Percentiles rank a stretch among this genome's conserved stretches.
Evolutionary conservation across 768 basidiomycete genomes (phyloP).

Genomic region (Hygrophorus pudorinus): DNA sequence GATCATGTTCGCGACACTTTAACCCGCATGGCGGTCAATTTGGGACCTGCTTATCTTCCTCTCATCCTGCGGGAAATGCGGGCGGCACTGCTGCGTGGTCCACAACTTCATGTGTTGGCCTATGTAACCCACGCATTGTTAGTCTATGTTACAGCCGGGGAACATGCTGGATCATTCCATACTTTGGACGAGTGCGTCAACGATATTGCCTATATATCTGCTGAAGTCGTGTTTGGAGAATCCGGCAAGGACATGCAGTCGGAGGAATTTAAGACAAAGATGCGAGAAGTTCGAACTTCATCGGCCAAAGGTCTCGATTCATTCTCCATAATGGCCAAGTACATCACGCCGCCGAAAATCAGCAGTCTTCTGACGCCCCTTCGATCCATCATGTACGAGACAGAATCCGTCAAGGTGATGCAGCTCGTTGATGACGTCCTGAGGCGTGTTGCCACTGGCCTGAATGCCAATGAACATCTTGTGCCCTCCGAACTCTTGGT

Average conservation of each 20-base stretch:
- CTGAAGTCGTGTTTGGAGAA: slow-evolving; percentile 89
- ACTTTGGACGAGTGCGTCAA: slow-evolving; percentile 68
- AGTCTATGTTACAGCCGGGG: slow-evolving; percentile 63
- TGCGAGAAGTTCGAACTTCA: slow-evolving; percentile 82
- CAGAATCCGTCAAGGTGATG: slow-evolving; percentile 71
- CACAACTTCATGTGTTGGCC: slow-evolving; percentile 89
- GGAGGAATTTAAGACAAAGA: slow-evolving; percentile 91
- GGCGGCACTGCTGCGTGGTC: slow-evolving; percentile 80
- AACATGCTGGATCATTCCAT: slow-evolving; percentile 42
- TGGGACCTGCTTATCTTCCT: slow-evolving; percentile 70
- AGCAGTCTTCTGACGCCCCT: slow-evolving; percentile 70
- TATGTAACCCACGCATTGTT: slow-evolving; percentile 76
- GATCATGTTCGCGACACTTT: slow-evolving; percentile 79
- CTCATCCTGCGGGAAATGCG: slow-evolving; percentile 71
- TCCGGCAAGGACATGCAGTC: slow-evolving; percentile 82
- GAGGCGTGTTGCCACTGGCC: slow-evolving; percentile 68
- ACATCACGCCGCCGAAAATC: slow-evolving; percentile 69
- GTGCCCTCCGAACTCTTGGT: slow-evolving; percentile 61
- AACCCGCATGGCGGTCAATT: slow-evolving; percentile 61
- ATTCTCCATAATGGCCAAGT: slow-evolving; percentile 70
- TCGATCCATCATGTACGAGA: slow-evolving; percentile 77
- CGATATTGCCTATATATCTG: slow-evolving; percentile 71
- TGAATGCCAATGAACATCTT: slow-evolving; percentile 75
- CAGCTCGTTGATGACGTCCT: slow-evolving; percentile 82
- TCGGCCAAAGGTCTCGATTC: slow-evolving; percentile 80